Base-by-base conservation (phyloP, 2,329 filamentous ascomycete species). In the Monilinia laxa region DNA sequence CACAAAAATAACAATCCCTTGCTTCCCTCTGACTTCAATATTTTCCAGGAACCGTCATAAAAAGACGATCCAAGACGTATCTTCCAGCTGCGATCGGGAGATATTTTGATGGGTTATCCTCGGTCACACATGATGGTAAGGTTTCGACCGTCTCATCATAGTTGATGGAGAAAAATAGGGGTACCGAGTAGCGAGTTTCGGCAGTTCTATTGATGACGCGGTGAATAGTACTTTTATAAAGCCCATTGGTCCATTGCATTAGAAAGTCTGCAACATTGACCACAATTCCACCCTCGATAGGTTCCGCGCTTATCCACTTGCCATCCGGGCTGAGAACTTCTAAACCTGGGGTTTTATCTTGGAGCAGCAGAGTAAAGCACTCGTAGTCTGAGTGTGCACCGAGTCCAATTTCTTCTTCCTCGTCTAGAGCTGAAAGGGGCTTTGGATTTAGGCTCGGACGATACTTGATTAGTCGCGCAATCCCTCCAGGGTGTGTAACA, bases 311-410 rank as follows among this genome's bases (percentile, higher is more conserved):
- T 14, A 77, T 77, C 82, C 81, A 85, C 10, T 77, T 75, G 16
- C 77, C 75, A 12, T 79, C 80, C 4, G 78, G 74, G 67, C 84
- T 79, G 64, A 81, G 79, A 4, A 86, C 82, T 70, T 87, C 79
- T 2, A 87, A 78, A 0, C 83, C 84, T 40, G 80, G 79, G 18
- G 80, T 76, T 2, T 76, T 76, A 67, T 83, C 82, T 71, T 85
- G 84, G 3, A 85, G 78, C 14, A 87, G 79, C 40, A 86, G 77
- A 0, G 84, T 86, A 55, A 86, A 80, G 57, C 81, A 81, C n/a
- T 83, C 82, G 69, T 84, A 86, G 71, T 85, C 84, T 0, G 82
- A 84, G 69, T 85, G 84, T 3, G 81, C 82, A 0, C 83, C 83
- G 2, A 75, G 80, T 5, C 70, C 73, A 28, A 73, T 70, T 40